Percentiles rank a stretch among this genome's conserved stretches.
These are phyloP conservation scores for Wilhelminamyces savonicus DNA, from an alignment of 805 yeast species.

Conservation along the genomic window DNA sequence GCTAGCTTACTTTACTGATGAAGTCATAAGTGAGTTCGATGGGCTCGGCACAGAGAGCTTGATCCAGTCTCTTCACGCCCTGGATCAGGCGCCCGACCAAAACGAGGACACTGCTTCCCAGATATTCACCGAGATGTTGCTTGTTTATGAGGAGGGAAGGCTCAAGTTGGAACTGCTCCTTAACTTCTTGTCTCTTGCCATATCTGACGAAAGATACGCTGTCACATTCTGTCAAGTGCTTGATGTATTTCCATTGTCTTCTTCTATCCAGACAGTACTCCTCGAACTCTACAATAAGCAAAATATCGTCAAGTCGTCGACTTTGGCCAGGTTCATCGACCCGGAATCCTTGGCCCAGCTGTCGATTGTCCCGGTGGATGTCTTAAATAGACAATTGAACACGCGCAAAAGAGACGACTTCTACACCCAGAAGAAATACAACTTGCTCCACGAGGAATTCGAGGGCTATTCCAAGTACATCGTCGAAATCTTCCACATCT, in stretches of 20 bases:
- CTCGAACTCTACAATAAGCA: slow-evolving; percentile 15
- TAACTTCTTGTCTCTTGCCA: slow-evolving; percentile 19
- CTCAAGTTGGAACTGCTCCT: slow-evolving; percentile 10
- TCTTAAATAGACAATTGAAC: slow-evolving; percentile 32
- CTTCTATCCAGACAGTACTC: slow-evolving; percentile 15
- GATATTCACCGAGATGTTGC: slow-evolving; percentile 28
- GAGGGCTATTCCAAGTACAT: slow-evolving; percentile 72
- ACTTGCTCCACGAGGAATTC: slow-evolving; percentile 64
- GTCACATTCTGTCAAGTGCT: slow-evolving; percentile 30
- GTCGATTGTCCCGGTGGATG: slow-evolving; percentile 24
- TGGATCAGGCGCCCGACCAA: slow-evolving; percentile 12
- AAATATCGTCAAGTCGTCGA: slow-evolving; percentile 21
- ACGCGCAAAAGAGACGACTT: slow-evolving; percentile 34
- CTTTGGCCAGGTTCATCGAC: slow-evolving; percentile 23
- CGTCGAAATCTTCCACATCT: slow-evolving; percentile 40
- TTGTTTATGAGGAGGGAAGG: slow-evolving; percentile 17
- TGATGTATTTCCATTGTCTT: slow-evolving; percentile 29
- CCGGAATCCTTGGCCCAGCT: slow-evolving; percentile 21
- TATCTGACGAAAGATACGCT: slow-evolving; percentile 27
- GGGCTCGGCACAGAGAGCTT: slow-evolving; percentile 27
- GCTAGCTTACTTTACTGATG: slow-evolving; percentile 27
- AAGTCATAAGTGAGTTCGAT: slow-evolving; percentile 24
- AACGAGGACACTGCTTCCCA: slow-evolving; percentile 14
- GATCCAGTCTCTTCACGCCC: slow-evolving; percentile 22
- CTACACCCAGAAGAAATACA: slow-evolving; percentile 51